A percentile compares a stretch with the other conserved stretches of the same genome.
Evolutionary conservation across 495 filamentous ascomycete genomes (phyloP).

Genomic region (Annulohypoxylon nitens): DNA sequence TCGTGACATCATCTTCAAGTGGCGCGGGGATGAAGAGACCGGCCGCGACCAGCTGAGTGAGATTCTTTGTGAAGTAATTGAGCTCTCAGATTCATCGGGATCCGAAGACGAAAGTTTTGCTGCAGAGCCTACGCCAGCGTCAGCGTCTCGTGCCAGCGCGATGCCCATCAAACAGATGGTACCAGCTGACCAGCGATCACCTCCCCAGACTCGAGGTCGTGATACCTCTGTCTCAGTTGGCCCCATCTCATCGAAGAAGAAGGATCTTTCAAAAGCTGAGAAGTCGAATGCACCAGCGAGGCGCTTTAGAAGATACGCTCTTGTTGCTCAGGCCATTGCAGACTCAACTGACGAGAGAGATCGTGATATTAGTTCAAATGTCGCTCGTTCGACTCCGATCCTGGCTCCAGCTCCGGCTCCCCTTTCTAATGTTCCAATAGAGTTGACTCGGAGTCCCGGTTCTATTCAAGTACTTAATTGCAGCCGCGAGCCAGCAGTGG

Average conservation of each 20-base stretch:
- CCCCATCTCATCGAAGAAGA: conserved; percentile 33
- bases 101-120: conserved; percentile 63
- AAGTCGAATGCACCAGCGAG: conserved; percentile 46
- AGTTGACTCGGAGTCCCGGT: conserved; percentile 44
- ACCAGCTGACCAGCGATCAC: conserved; percentile 16
- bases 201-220: conserved; percentile 34
- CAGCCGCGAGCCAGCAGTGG: conserved; percentile 40
- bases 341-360: conserved; percentile 30
- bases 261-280: conserved; percentile 39
- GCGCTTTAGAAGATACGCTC: conserved; percentile 53
- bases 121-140: conserved; percentile 24
- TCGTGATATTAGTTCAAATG: conserved; percentile 30
- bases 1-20: conserved; percentile 80
- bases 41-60: conserved; percentile 81
- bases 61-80: conserved; percentile 82
- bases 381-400: neutral
- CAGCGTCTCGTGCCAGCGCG: conserved; percentile 26
- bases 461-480: conserved; percentile 35
- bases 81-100: conserved; percentile 84
- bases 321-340: conserved; percentile 51
- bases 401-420: conserved; percentile 17
- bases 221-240: conserved; percentile 29
- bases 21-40: conserved; percentile 88
- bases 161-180: conserved; percentile 28
- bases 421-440: conserved; percentile 26